These are phyloP conservation scores for Ceratobasidium sp. DNA, from an alignment of 1,284 basidiomycete species.

Conservation along the genomic window DNA sequence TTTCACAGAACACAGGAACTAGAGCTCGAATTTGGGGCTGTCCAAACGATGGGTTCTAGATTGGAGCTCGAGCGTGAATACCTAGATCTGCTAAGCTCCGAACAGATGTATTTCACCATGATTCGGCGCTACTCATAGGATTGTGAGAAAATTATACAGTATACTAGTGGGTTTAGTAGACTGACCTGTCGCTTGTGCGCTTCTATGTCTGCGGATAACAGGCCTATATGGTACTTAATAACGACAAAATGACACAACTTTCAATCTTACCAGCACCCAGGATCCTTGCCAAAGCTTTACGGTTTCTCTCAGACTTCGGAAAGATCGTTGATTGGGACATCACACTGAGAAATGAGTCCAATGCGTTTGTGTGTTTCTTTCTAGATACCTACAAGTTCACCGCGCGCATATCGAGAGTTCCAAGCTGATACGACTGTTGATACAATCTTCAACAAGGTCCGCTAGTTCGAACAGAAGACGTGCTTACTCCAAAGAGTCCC, in stretches of 20 bases:
- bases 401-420: slow-evolving; percentile 38
- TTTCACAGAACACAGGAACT: slow-evolving; percentile 46
- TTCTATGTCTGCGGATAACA: slow-evolving; percentile 27
- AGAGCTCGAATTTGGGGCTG: slow-evolving; percentile 45
- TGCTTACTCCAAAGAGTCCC: slow-evolving; percentile 38
- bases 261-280: slow-evolving; percentile 40
- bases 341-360: background rate
- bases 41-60: slow-evolving; percentile 48
- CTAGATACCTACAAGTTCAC: slow-evolving; percentile 30
- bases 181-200: slow-evolving; percentile 40
- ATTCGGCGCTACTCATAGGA: slow-evolving; percentile 46
- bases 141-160: background rate
- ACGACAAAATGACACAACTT: background rate
- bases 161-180: too few relatives aligned
- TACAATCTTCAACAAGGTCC: background rate
- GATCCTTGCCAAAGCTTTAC: slow-evolving; percentile 8
- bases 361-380: background rate
- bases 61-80: background rate
- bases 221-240: background rate
- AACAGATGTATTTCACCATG: slow-evolving; percentile 23
- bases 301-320: slow-evolving; percentile 7
- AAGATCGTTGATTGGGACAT: slow-evolving; percentile 11
- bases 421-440: slow-evolving; percentile 23
- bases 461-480: background rate
- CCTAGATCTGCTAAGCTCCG: background rate